A percentile compares a stretch with the other conserved stretches of the same genome.
phyloP scores from a whole-genome alignment of 352 stramenopile genomes.

The Phytopythium kandeliae region DNA sequence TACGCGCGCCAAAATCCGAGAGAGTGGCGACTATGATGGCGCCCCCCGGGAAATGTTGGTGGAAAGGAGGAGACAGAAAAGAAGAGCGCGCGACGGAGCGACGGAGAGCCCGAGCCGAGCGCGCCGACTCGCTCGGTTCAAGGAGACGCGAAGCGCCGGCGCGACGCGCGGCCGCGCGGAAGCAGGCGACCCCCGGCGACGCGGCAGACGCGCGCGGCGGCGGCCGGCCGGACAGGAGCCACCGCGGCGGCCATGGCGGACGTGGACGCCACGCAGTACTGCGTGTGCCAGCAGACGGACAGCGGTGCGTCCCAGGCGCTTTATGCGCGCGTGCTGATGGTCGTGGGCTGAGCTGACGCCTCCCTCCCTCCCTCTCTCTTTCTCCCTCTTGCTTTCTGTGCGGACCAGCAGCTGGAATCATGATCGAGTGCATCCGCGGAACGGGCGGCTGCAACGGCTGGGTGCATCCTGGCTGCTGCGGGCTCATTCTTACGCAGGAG shows the following conservation, averaged over 20 bases:
- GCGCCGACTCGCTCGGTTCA: background rate
- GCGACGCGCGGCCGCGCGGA: background rate
- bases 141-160: background rate
- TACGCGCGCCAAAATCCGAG: background rate
- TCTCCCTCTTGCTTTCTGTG: too few species aligned
- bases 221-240: background rate
- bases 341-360: too few species aligned
- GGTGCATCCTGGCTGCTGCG: slow-evolving; percentile 87
- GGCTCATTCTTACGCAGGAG: slow-evolving; percentile 77
- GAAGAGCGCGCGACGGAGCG: slow-evolving; percentile 5
- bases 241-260: slow-evolving; percentile 1
- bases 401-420: slow-evolving; percentile 67
- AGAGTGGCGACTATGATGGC: background rate
- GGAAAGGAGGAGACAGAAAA: slow-evolving; percentile 5
- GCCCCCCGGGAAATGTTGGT: background rate
- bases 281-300: slow-evolving; percentile 79
- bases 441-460: slow-evolving; percentile 88
- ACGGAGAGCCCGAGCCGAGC: background rate
- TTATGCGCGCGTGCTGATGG: too few species aligned
- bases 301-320: slow-evolving; percentile 32
- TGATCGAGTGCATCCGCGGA: slow-evolving; percentile 92
- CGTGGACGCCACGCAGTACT: slow-evolving; percentile 69
- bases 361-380: too few species aligned
- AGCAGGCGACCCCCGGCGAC: background rate
- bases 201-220: background rate